These are phyloP conservation scores for Barbarea vulgaris DNA, from an alignment of 345 rosid species.

Conservation along the genomic window DNA sequence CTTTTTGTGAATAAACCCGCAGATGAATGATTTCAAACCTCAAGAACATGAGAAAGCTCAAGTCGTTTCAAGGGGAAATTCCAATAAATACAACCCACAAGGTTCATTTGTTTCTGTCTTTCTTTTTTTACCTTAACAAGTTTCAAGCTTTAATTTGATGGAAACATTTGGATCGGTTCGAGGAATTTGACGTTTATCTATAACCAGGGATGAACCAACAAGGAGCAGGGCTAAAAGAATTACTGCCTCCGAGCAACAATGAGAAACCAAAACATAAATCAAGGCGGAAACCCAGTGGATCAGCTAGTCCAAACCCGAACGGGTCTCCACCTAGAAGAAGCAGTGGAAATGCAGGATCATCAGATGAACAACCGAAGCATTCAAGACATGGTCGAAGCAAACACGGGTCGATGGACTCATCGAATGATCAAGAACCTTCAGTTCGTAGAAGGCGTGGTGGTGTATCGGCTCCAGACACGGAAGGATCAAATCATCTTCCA, in stretches of 20 bases:
- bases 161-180: not conserved
- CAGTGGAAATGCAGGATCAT: slow-evolving; percentile 29
- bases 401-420: slow-evolving; percentile 35
- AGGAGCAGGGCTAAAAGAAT: slow-evolving; percentile 30
- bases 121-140: not conserved
- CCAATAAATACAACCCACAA: slow-evolving; percentile 40
- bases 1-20: not conserved
- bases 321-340: slow-evolving; percentile 34
- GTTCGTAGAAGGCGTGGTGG: slow-evolving; percentile 38
- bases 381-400: slow-evolving; percentile 34
- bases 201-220: slow-evolving; percentile 29
- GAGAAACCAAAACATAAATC: slow-evolving; percentile 38
- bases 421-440: slow-evolving; percentile 33
- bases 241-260: slow-evolving; percentile 25
- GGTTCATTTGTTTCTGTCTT: not conserved
- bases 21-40: slow-evolving; percentile 44
- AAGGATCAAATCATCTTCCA: slow-evolving; percentile 14
- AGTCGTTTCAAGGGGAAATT: slow-evolving; percentile 40
- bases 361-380: slow-evolving; percentile 31
- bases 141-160: not conserved
- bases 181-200: slow-evolving; percentile 2
- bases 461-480: slow-evolving; percentile 16
- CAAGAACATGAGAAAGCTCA: slow-evolving; percentile 37
- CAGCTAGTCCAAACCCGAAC: not conserved
- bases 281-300: slow-evolving; percentile 20